Base-by-base conservation (phyloP, 2,329 filamentous ascomycete species). In the Emmonsiellopsis sp. region DNA sequence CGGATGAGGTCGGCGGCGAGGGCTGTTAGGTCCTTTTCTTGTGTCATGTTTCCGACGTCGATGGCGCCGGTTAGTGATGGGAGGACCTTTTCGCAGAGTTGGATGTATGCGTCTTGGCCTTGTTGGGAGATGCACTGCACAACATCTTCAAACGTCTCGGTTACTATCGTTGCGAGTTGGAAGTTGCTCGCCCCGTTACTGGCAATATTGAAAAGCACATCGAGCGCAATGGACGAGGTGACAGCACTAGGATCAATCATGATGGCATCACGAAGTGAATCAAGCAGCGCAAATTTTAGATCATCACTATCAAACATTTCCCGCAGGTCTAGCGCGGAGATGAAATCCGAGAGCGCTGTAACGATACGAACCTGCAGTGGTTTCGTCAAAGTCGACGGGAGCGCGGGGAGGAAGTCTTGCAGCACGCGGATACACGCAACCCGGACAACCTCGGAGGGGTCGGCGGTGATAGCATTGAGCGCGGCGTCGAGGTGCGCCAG, bases 291-390 rank as follows among this genome's bases (percentile, higher is more conserved):
- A 11, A 95, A 88, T 60, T 96, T 83, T 52, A 97, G 80, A 68
- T 98, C 93, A 61, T 97, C 92, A 9, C 88, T 87, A 58, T 96
- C 91, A 52, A 87, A 84, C 47, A 95, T 79, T 15, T 96, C 91
- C 51, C 81, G 82, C 48, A 93, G 77, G 63, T 96, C 90, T 66
- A 92, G 90, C 13, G 80, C 76, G 44, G 85, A 80, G 60, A 97
- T 79, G 70, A 91, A 98, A 37, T 85, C 77, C 1, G 80, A 80
- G 41, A 89, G 76, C 20, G 82, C 76, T 1, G 73, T 70, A 56
- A 86, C 77, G 48, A 86, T 79, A 5, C 77, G 71, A 1, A 73
- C 63, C 66, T 95, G 90, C 45, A 75, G 76, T 63, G 70, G 79
- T 67, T 68, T 78, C 26, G 76, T 81, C 42, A 74, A 68, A 38